Conservation (phyloP, 129 eudicot genomes). For the Helianthus annuus region DNA sequence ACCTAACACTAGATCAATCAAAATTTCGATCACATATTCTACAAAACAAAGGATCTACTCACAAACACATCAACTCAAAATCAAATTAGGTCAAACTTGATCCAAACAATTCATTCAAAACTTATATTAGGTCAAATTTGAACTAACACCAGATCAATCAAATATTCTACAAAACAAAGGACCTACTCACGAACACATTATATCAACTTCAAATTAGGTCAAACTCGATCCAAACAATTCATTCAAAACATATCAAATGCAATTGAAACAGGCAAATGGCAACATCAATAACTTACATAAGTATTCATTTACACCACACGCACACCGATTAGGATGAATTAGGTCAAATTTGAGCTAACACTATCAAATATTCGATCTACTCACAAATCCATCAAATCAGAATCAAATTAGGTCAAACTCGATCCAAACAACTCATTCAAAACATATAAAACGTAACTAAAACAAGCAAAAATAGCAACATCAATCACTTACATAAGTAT, state of each 20-base stretch:
- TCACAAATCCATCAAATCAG: not conserved
- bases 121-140: not conserved
- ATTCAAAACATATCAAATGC: not conserved
- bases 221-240: not conserved
- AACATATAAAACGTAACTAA: not conserved
- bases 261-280: no score
- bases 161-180: not conserved
- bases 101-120: no score
- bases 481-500: constrained; percentile 57
- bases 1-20: constrained; percentile 8
- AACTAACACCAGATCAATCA: not conserved
- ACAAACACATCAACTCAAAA: not conserved
- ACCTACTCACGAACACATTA: not conserved
- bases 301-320: no score
- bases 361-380: not conserved
- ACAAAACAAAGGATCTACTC: constrained; percentile 3
- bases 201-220: constrained; percentile 1
- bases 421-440: not conserved
- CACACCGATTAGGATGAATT: no score
- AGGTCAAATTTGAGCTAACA: not conserved
- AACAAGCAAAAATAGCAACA: not conserved
- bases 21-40: not conserved
- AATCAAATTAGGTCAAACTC: not conserved
- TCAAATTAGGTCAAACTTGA: not conserved
- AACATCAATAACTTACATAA: no score